phyloP scores from a whole-genome alignment of 2,329 filamentous ascomycete species.

The Colletotrichum salicis region DNA sequence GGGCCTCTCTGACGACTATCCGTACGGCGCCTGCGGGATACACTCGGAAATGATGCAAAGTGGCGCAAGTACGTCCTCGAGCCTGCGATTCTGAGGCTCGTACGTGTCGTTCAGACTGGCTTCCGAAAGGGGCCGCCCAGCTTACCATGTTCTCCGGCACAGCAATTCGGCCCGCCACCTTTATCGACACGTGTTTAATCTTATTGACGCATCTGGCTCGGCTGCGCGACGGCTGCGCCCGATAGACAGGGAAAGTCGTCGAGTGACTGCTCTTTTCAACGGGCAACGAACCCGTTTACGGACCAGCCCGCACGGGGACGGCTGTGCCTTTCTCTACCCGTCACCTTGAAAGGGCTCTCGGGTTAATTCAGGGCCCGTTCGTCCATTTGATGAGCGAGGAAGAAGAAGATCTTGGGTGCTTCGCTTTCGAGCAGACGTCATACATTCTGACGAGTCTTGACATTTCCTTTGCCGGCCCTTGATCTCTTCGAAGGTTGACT shows the following conservation, averaged over 20 bases:
- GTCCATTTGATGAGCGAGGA: background rate
- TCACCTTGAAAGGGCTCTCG: background rate
- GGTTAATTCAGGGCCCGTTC: background rate
- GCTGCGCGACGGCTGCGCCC: background rate
- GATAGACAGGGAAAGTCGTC: background rate
- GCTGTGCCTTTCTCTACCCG: background rate
- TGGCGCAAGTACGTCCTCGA: background rate
- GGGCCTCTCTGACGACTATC: background rate
- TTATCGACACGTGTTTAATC: conserved; percentile 5
- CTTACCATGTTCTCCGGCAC: background rate
- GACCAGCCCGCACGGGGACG: background rate
- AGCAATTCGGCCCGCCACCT: background rate
- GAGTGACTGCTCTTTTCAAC: background rate
- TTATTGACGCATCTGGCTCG: conserved; percentile 1
- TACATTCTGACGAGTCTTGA: background rate
- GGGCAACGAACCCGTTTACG: background rate
- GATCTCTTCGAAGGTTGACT: background rate
- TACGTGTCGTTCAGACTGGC: conserved; percentile 2
- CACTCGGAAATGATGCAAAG: background rate
- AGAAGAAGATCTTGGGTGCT: background rate
- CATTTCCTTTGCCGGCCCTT: background rate
- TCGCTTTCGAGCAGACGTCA: background rate
- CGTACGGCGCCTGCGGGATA: background rate
- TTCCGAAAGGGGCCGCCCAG: background rate
- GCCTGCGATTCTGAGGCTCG: background rate